These are phyloP conservation scores for Ophiostoma quercus DNA, from an alignment of 2,329 filamentous ascomycete species.

Conservation along the genomic window DNA sequence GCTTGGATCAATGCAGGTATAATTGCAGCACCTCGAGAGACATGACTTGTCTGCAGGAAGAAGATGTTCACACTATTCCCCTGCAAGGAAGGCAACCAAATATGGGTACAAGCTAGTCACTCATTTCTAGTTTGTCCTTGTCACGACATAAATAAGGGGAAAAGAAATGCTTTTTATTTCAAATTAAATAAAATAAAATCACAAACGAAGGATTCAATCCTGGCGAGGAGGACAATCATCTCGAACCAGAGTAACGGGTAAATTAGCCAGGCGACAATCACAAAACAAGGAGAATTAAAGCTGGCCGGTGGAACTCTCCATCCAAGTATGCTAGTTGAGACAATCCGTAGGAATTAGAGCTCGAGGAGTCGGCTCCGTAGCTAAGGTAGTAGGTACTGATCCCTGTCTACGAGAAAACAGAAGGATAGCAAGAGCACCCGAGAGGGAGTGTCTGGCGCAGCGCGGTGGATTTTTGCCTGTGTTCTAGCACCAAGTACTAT, in stretches of 20 bases:
- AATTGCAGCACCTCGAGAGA: no score
- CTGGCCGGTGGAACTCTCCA: neutral
- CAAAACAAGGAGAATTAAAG: conserved; percentile 3
- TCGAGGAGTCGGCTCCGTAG: neutral
- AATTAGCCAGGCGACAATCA: conserved; percentile 1
- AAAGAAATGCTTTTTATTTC: neutral
- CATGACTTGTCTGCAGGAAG: neutral
- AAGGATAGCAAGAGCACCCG: neutral
- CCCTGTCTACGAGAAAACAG: neutral
- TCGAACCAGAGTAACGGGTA: conserved; percentile 4
- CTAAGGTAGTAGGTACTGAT: neutral
- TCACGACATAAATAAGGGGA: no score
- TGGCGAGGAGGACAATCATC: neutral
- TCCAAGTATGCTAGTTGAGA: neutral
- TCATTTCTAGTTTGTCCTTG: no score
- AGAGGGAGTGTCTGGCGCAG: neutral
- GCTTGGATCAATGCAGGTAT: no score
- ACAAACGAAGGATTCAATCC: neutral
- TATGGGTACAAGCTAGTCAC: neutral
- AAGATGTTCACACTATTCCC: neutral
- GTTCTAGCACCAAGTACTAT: neutral
- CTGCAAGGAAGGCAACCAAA: neutral
- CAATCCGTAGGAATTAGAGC: neutral
- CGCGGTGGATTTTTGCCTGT: neutral
- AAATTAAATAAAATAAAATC: neutral